Evolutionary conservation across 306 rosid genomes (phyloP), one percentile per base, ranked within the genome.

Genomic region (Sicyos baderoa): DNA sequence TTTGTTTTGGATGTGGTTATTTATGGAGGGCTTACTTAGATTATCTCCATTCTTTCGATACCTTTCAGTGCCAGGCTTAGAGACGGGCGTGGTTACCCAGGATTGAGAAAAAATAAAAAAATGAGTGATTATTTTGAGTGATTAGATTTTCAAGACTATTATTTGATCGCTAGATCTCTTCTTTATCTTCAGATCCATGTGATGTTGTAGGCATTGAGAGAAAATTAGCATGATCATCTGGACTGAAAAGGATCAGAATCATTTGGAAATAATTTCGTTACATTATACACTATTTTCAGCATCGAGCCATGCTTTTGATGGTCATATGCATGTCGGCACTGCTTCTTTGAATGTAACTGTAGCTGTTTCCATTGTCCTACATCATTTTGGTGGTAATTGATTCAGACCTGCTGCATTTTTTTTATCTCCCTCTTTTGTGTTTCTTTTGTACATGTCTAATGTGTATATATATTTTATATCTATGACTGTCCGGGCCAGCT

Each of bases 321-420:
- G 21, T 1, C 65, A 17, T 65, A 27, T 76, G 56, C 6, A 54
- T 53, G 64, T 60, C 12, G 96, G 97, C 57, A 94, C 96, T 72
- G 99, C 96, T 73, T 93, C 99, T 0, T 76, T 90, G 79, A 94
- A 88, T 79, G 97, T 94, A 12, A 90, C 99, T 0, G 91, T 94
- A 0, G 99, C 99, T 19, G 99, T 91, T 66, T 94, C 99, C 22
- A 88, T 94, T 56, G 94, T 94, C 32, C 83, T 94, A 15, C 97
- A 94, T 80, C 94, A 93, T 71, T 93, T 90, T 79, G 97, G 85
- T 84, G 99, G 99, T 88, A 82, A 72, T 69, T 23, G 7, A 22
- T 47, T 27, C 62, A 32, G 23, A 52, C 15, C 32, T 27, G 15
- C 29, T 72, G 40, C 70, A 23, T 45, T 47, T 45, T 47, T 45